These are phyloP conservation scores for Xylariaceae sp. DNA, from an alignment of 2,329 filamentous ascomycete species.

Conservation along the genomic window DNA sequence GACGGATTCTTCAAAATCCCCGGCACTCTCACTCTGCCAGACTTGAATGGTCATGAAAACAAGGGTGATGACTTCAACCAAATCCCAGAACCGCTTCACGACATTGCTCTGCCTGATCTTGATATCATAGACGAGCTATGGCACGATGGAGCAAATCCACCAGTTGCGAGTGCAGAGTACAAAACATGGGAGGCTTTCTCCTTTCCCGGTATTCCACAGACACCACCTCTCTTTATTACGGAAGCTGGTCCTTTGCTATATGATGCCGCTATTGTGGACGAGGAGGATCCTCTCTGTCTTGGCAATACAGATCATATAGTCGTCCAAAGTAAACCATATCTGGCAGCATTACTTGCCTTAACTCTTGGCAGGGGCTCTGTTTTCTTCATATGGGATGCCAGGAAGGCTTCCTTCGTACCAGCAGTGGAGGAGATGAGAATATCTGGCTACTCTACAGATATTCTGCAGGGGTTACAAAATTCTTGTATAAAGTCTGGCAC, in stretches of 20 bases:
- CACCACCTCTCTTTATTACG: slow-evolving; percentile 63
- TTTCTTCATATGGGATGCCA: slow-evolving; percentile 69
- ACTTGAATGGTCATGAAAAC: slow-evolving; percentile 18
- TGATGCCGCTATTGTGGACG: slow-evolving; percentile 63
- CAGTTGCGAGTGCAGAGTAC: slow-evolving; percentile 50
- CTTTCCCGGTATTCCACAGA: slow-evolving; percentile 47
- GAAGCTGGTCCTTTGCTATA: slow-evolving; percentile 72
- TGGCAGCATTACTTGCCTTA: slow-evolving; percentile 67
- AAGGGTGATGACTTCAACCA: slow-evolving; percentile 10
- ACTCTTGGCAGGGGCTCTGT: slow-evolving; percentile 75
- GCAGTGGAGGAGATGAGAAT: slow-evolving; percentile 56
- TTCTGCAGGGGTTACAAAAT: slow-evolving; percentile 54
- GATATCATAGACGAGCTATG: slow-evolving; percentile 53
- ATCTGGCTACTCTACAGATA: slow-evolving; percentile 61
- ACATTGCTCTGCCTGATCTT: slow-evolving; percentile 35
- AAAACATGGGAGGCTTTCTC: slow-evolving; percentile 76
- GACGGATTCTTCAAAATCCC: slow-evolving; percentile 55
- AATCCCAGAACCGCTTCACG: slow-evolving; percentile 33
- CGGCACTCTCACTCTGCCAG: slow-evolving; percentile 32
- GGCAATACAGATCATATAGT: slow-evolving; percentile 49
- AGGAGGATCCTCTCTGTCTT: slow-evolving; percentile 49
- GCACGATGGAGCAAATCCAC: slow-evolving; percentile 49
- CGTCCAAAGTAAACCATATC: slow-evolving; percentile 57
- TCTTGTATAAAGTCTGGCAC: slow-evolving; percentile 57
- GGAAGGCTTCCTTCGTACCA: slow-evolving; percentile 59